Percentiles rank a stretch among this genome's conserved stretches.
Evolutionary conservation across 140 eudicot genomes (phyloP).

Genomic region (Ambrosia hybrid): DNA sequence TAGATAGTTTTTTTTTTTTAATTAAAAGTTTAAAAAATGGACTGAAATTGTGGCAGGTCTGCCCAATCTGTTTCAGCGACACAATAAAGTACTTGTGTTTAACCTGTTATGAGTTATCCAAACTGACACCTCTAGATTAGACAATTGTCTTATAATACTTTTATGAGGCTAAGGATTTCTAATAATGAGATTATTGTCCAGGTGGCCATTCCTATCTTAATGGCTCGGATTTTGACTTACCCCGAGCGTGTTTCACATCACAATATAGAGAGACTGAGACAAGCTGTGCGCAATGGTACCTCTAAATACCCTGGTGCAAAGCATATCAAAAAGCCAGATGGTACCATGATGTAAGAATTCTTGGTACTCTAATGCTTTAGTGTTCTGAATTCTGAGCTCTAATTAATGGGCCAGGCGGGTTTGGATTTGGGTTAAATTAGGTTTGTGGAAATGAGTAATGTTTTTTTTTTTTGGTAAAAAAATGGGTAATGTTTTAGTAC

Average conservation of each 20-base stretch:
- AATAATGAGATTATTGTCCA: slow-evolving; percentile 31
- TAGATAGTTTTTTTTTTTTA: neutral
- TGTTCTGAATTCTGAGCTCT: neutral
- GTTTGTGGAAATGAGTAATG: too few relatives aligned
- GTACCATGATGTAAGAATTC: slow-evolving; percentile 61
- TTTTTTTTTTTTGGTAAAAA: too few relatives aligned
- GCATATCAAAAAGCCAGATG: slow-evolving; percentile 66
- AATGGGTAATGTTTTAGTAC: too few relatives aligned
- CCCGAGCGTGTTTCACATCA: slow-evolving; percentile 93
- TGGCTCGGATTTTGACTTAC: slow-evolving; percentile 83
- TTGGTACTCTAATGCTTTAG: neutral
- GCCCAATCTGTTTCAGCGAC: too few relatives aligned
- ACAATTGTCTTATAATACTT: neutral
- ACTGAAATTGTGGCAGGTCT: too few relatives aligned
- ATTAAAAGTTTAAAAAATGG: too few relatives aligned
- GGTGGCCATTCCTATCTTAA: slow-evolving; percentile 87
- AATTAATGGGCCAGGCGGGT: neutral
- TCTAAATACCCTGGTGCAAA: slow-evolving; percentile 94
- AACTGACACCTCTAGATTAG: too few relatives aligned
- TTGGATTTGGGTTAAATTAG: too few relatives aligned
- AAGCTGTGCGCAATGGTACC: slow-evolving; percentile 87
- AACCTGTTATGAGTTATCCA: too few relatives aligned
- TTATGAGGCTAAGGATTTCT: neutral
- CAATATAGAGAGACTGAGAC: slow-evolving; percentile 86
- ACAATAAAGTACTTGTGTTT: too few relatives aligned